Conservation (phyloP, 176 grass and related monocot species). For the Ensete ventricosum region DNA sequence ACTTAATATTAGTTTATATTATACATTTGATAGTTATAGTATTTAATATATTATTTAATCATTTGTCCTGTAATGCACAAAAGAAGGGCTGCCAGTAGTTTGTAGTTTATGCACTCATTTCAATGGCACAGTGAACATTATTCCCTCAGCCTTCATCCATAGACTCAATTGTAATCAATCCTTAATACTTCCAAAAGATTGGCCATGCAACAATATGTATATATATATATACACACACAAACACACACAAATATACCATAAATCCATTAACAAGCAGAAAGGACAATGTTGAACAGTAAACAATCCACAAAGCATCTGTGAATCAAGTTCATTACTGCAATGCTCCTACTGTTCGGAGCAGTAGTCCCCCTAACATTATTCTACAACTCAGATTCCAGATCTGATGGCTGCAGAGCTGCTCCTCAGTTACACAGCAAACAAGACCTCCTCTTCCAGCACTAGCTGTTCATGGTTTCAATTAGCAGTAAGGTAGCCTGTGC, state of each 20-base stretch:
- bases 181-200: too few relatives aligned
- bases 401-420: not conserved
- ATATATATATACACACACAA: too few relatives aligned
- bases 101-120: too few relatives aligned
- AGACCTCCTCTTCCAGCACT: not conserved
- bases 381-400: not conserved
- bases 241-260: not conserved
- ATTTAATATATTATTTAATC: too few relatives aligned
- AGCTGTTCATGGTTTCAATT: not conserved
- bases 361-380: not conserved
- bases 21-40: too few relatives aligned
- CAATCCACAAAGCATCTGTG: not conserved
- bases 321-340: not conserved
- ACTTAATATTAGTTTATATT: too few relatives aligned
- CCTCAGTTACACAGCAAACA: not conserved
- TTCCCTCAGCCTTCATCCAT: too few relatives aligned
- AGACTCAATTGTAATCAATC: too few relatives aligned
- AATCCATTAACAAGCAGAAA: not conserved
- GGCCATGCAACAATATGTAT: too few relatives aligned
- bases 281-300: not conserved
- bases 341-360: not conserved
- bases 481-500: conserved; percentile 7
- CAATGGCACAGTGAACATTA: too few relatives aligned
- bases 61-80: too few relatives aligned
- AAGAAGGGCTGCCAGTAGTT: too few relatives aligned